Conservation (phyloP, 345 rosid genomes). For the Eucalyptus sideroxylon region DNA sequence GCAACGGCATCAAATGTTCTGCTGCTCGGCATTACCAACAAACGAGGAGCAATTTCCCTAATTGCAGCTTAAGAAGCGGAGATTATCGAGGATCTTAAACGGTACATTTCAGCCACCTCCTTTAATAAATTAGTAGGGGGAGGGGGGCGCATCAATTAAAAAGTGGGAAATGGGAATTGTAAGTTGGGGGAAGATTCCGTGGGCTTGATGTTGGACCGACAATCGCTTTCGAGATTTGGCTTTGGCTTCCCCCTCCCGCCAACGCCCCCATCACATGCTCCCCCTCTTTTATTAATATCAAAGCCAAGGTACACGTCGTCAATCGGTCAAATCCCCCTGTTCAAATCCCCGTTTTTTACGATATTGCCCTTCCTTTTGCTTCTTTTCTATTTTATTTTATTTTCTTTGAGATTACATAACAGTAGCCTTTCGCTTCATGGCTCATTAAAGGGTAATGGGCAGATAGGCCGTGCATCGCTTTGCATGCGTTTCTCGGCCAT, state of each 20-base stretch:
- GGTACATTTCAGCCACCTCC: background rate
- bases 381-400: background rate
- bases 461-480: background rate
- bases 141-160: background rate
- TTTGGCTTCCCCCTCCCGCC: background rate
- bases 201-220: slow-evolving; percentile 10
- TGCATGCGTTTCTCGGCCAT: background rate
- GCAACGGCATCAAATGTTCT: background rate
- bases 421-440: background rate
- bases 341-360: background rate
- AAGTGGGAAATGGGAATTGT: background rate
- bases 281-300: background rate
- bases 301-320: background rate
- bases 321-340: background rate
- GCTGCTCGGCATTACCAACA: background rate
- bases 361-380: background rate
- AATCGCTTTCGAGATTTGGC: background rate
- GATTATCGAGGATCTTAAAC: background rate
- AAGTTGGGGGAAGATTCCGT: background rate
- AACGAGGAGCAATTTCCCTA: background rate
- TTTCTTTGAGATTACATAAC: background rate
- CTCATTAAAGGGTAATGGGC: background rate
- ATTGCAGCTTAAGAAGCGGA: background rate
- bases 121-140: background rate
- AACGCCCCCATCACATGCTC: background rate